Base-by-base conservation (phyloP, 2,329 filamentous ascomycete genomes). In the Aspergillus eucalypticola region DNA sequence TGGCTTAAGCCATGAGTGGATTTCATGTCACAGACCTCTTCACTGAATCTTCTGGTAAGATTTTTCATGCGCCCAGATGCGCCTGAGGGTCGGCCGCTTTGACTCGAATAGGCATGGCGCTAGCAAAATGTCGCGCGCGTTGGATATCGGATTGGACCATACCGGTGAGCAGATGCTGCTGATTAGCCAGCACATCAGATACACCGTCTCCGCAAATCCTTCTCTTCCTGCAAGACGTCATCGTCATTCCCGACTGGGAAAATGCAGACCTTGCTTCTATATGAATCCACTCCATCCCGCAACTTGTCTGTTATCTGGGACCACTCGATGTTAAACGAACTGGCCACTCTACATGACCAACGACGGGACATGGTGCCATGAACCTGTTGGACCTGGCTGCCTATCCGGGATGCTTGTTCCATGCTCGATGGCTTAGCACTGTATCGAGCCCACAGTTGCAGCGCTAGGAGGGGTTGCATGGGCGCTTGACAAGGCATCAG, bases 221-320 rank as follows among this genome's bases (percentile, higher is more conserved):
- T 38, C 29, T 35, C 23, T 17, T 25, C 52, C 19, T 32, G 19
- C 23, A 7, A 42, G 32, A 46, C 53, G 53, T 55, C 19, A 44
- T 13, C 27, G 53, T 25, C 53, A 46, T 55, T 55, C 53, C 53
- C 41, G 41, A 55, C 25, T 46, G 23, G 53, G 53, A 46, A 55
- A 46, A 55, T 55, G 53, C 53, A 55, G 19, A 5, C 8, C 17
- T 46, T 46, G 27, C 42, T 13, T 15, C 8, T 41, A 42, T 44
- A 32, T 32, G 17, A 29, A 32, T 44, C 39, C 5, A 0, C 7
- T 5, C 39, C 21, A 25, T 21, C 51, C 13, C 21, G 23, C 19
- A 23, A 15, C 35, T 41, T 6, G 23, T 25, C 39, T 44, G 51
- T 38, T 25, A 46, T 55, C 21, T 13, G 27, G 10, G 25, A 8